Evolutionary conservation across 108 stramenopile genomes (phyloP), one percentile per base, ranked within the genome.

Genomic region (Cylindrotheca closterium): DNA sequence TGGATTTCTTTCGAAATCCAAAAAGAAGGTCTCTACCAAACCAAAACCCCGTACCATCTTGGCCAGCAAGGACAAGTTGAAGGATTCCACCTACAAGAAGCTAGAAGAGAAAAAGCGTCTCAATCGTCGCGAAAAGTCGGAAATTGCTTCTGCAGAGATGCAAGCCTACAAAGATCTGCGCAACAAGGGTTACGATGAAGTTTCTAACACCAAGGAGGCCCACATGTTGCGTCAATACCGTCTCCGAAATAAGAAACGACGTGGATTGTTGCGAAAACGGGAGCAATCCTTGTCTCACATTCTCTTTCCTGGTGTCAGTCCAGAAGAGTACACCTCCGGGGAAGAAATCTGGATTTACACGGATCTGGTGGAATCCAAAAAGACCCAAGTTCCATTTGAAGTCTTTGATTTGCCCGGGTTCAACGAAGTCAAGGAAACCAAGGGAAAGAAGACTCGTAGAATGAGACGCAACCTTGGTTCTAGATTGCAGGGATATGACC

Each of bases 331-430:
- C 68, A 17, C 0, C 3, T 46, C 51, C 53, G 63, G 64, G 21
- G 81, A 82, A 31, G 58, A 72, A 46, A 52, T 90, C 15, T 80
- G 75, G 30, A 77, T 85, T 51, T 82, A 84, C 60, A 82, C 79
- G 30, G 91, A 87, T 42, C 58, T 85, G 32, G 86, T 92, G 4
- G 76, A 83, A 37, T 84, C 83, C 31, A 76, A 79, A 58, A 89
- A 87, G 63, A 89, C 91, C 23, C 95, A 96, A 68, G 68, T 96
- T 15, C 98, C 98, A 25, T 95, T 81, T 69, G 86, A 92, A 49
- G 96, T 88, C 63, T 97, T 96, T 78, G 83, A 91, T 57, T 75
- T 97, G 55, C 91, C 93, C 23, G 89, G 82, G 37, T 98, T 96
- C 75, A 51, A 68, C 15, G 24, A 50, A 10, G 51, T 58, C 5